Evolutionary conservation across 2,329 filamentous ascomycete genomes (phyloP).

Genomic region (Gliomastix tumulicola): DNA sequence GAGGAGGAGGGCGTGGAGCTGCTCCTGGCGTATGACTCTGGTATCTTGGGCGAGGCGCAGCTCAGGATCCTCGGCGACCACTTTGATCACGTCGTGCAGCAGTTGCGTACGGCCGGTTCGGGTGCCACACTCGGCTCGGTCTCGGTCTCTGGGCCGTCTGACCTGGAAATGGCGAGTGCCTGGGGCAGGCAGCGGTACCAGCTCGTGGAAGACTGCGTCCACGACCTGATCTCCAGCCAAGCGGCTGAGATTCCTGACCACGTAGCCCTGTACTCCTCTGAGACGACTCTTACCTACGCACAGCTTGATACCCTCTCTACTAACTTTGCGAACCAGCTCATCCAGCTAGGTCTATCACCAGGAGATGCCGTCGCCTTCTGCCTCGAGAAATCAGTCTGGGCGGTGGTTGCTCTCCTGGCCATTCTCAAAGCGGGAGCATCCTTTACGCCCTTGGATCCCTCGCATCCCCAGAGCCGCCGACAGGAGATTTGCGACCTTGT

Average conservation of each 20-base stretch:
- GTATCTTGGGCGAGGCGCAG: not conserved
- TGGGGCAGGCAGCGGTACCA: conserved; percentile 11
- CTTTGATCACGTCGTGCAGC: conserved; percentile 1
- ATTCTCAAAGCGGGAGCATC: conserved; percentile 8
- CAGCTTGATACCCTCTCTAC: conserved; percentile 1
- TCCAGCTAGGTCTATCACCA: conserved; percentile 10
- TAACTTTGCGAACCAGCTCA: not conserved
- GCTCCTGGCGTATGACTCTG: conserved; percentile 1
- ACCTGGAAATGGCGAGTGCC: not conserved
- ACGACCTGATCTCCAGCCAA: not conserved
- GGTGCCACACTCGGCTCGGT: too few species aligned
- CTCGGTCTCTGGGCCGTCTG: not conserved
- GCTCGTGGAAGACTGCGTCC: not conserved
- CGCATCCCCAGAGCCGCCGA: conserved; percentile 1
- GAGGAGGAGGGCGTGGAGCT: not conserved
- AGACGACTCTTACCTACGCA: conserved; percentile 3
- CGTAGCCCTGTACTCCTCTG: not conserved
- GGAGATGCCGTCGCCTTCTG: conserved; percentile 6
- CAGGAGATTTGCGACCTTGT: conserved; percentile 5
- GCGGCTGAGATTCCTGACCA: not conserved
- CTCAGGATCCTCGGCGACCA: not conserved
- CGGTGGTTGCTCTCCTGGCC: conserved; percentile 3
- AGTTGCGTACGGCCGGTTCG: too few species aligned
- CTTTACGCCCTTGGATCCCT: conserved; percentile 7
- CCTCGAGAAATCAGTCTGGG: not conserved